These are phyloP conservation scores for Aureobasidium sp. DNA, from an alignment of 2,329 filamentous ascomycete genomes.

Conservation along the genomic window DNA sequence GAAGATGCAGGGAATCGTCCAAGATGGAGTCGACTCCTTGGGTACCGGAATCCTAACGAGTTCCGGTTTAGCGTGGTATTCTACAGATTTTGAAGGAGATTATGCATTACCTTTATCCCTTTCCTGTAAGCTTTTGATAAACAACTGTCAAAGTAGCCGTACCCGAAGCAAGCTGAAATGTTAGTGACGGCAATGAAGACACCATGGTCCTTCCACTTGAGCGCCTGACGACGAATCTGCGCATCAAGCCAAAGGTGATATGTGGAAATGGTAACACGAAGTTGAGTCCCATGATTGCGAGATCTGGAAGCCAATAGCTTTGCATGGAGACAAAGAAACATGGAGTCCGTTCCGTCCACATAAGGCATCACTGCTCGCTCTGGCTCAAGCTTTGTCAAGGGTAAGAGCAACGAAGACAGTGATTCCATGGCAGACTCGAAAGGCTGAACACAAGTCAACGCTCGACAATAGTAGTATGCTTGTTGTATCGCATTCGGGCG, in stretches of 20 bases:
- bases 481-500: constrained; percentile 62
- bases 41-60: not conserved
- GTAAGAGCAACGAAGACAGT: constrained; percentile 59
- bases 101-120: not conserved
- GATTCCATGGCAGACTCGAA: constrained; percentile 62
- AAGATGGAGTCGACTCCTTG: not conserved
- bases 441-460: constrained; percentile 57
- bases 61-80: not conserved
- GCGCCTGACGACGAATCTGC: constrained; percentile 1
- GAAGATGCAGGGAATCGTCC: constrained; percentile 3
- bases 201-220: constrained; percentile 49
- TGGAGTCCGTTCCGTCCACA: constrained; percentile 44
- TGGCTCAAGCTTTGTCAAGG: constrained; percentile 21
- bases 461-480: constrained; percentile 63
- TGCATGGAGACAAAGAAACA: constrained; percentile 57
- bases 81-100: not conserved
- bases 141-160: constrained; percentile 43
- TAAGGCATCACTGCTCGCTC: constrained; percentile 21
- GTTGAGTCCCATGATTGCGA: not conserved
- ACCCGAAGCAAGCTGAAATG: constrained; percentile 45
- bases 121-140: constrained; percentile 29
- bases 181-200: constrained; percentile 52
- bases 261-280: not conserved
- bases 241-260: not conserved
- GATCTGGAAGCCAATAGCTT: constrained; percentile 45